Evolutionary conservation across 2,329 filamentous ascomycete species (phyloP), one percentile per base, ranked within the genome.

Genomic region (Capronia coronata): DNA sequence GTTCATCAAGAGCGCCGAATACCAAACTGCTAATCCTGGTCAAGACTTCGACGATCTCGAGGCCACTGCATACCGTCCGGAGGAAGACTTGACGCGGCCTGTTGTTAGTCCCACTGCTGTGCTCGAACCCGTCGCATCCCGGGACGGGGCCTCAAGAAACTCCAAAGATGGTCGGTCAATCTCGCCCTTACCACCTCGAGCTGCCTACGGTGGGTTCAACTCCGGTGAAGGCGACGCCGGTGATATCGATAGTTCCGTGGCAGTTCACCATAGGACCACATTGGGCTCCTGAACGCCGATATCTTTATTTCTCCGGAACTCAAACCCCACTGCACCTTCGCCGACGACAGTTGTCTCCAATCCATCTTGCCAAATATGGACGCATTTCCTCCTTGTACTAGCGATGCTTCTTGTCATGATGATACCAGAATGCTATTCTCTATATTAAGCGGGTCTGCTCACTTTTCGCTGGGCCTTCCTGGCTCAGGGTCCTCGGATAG

Each of bases 11-110:
- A 63, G 67, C 18, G 63, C 70, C 48, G 65, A 65, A 47, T 73
- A 71, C 52, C 60, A 72, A 52, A 68, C 65, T 1, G 70, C 68
- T 41, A 73, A 73, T 34, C 71, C 71, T 2, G 70, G 69, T 2
- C 70, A 86, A 60, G 83, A 88, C 64, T 60, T 61, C 29, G 59
- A 61, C 21, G 59, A 61, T 30, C 57, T 61, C 25, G 59, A 61
- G 37, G 54, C 56, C 19, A 51, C 46, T 37, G 56, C 56, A 9
- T 61, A 55, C 46, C 52, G 58, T 27, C 59, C 56, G 1, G 56
- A 59, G n/a, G 29, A 51, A 22, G 56, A 58, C 40, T 30, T 61
- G 16, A 54, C 52, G 13, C 41, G 59, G 18, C 59, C 58, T 16
- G 57, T 60, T 19, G 49, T 61, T 21, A 51, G 43, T 19, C 56